Conservation (phyloP, 192 early-diverging fungal genomes). For the Diversispora epigaea region DNA sequence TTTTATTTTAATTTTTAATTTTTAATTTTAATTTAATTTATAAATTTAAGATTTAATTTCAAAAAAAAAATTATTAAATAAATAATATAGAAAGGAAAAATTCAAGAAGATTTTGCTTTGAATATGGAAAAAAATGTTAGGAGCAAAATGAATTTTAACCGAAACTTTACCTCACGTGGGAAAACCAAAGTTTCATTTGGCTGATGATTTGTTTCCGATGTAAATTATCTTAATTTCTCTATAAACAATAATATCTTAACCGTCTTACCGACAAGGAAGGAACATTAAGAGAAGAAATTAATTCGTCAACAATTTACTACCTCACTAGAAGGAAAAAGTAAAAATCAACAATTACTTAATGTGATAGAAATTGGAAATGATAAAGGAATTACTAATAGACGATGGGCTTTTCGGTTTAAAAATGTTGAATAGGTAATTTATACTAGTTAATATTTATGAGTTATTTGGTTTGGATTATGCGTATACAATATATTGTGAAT, state of each 20-base stretch:
- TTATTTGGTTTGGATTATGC: too few relatives aligned
- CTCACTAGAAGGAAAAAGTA: slow-evolving; percentile 36
- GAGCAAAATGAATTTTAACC: slow-evolving; percentile 50
- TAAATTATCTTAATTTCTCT: slow-evolving; percentile 13
- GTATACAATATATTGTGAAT: not conserved
- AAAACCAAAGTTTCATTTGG: slow-evolving; percentile 74
- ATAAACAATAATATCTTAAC: too few relatives aligned
- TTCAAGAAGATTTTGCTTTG: slow-evolving; percentile 68
- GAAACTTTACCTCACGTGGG: slow-evolving; percentile 58
- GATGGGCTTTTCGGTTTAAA: slow-evolving; percentile 48
- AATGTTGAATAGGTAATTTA: slow-evolving; percentile 35
- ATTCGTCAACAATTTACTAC: slow-evolving; percentile 39
- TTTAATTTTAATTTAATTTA: slow-evolving; percentile 1
- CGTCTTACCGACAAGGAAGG: slow-evolving; percentile 54
- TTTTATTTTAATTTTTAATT: slow-evolving; percentile 13
- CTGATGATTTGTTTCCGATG: slow-evolving; percentile 80
- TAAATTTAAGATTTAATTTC: not conserved
- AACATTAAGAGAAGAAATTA: slow-evolving; percentile 35
- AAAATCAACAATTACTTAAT: slow-evolving; percentile 26
- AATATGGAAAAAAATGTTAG: slow-evolving; percentile 88
- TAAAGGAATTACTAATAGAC: slow-evolving; percentile 31
- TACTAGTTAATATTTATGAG: too few relatives aligned
- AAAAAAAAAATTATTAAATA: too few relatives aligned
- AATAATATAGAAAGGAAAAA: slow-evolving; percentile 42
- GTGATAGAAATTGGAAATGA: slow-evolving; percentile 29